Conservation (phyloP, 352 stramenopile genomes). For the Thalassiosira allenii region DNA sequence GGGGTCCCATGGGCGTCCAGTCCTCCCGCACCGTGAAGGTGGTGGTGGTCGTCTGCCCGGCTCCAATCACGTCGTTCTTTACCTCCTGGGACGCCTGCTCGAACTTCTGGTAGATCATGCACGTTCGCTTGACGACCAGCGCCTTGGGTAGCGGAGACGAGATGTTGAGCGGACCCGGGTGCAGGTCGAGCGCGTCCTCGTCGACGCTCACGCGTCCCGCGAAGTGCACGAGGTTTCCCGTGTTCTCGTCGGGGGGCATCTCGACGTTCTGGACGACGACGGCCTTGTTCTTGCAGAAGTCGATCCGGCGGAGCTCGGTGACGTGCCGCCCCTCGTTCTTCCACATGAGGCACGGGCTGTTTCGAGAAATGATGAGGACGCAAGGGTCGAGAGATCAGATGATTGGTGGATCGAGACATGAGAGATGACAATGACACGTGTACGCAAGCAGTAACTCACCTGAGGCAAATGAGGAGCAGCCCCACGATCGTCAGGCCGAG, state of each 20-base stretch:
- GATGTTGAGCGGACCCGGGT: conserved; percentile 52
- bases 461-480: conserved; percentile 59
- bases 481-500: conserved; percentile 59
- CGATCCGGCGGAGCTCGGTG: conserved; percentile 54
- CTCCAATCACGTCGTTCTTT: conserved; percentile 62
- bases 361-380: too few species aligned
- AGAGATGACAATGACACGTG: too few species aligned
- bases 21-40: conserved; percentile 61
- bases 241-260: conserved; percentile 45
- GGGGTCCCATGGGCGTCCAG: conserved; percentile 58
- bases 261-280: conserved; percentile 50
- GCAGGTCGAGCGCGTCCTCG: conserved; percentile 50
- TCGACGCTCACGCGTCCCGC: conserved; percentile 60
- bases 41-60: conserved; percentile 62
- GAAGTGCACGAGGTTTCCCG: conserved; percentile 63
- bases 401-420: background rate
- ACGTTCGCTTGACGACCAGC: conserved; percentile 61
- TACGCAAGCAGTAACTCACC: too few species aligned
- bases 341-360: conserved; percentile 62
- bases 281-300: conserved; percentile 71
- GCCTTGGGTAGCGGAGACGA: conserved; percentile 50
- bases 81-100: conserved; percentile 47
- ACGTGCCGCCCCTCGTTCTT: conserved; percentile 72
- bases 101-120: conserved; percentile 70
- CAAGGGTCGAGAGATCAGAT: conserved; percentile 8